Evolutionary conservation across 495 filamentous ascomycete species (phyloP).

Genomic region (Aspergillus funiculosus): DNA sequence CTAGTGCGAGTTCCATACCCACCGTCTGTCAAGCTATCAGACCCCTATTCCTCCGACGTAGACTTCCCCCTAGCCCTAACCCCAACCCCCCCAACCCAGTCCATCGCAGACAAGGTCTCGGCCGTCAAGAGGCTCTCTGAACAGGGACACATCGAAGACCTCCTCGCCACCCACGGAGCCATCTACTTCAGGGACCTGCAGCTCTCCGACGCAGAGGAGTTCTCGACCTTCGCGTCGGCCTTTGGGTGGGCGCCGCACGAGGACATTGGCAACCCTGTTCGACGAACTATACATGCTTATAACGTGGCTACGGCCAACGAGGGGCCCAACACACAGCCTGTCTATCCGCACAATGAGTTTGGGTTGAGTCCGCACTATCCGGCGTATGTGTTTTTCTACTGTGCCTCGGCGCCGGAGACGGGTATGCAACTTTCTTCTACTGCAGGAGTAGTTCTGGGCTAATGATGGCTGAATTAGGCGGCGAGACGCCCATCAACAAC

Average conservation of each 20-base stretch:
- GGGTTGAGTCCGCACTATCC: slow-evolving; percentile 3
- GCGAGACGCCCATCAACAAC: slow-evolving; percentile 4
- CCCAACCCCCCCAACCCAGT: neutral
- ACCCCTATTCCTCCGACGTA: neutral
- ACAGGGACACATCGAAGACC: neutral
- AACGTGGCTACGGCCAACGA: slow-evolving; percentile 6
- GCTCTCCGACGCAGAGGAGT: neutral
- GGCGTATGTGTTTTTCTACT: neutral
- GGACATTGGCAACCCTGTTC: slow-evolving; percentile 3
- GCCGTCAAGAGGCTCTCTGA: neutral
- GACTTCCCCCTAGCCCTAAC: slow-evolving; percentile 4
- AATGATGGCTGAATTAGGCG: neutral
- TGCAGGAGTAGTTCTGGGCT: neutral
- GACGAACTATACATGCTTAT: neutral
- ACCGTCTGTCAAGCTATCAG: neutral
- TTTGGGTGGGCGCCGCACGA: neutral
- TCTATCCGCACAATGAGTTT: slow-evolving; percentile 7
- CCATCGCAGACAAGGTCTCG: slow-evolving; percentile 4
- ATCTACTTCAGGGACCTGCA: slow-evolving; percentile 3
- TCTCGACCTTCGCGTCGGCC: neutral
- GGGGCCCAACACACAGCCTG: slow-evolving; percentile 3
- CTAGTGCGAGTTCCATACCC: neutral
- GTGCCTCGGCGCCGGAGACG: neutral
- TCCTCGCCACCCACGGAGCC: neutral
- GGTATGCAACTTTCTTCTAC: neutral